These are phyloP conservation scores for Aspergillus hortae DNA, from an alignment of 2,329 filamentous ascomycete genomes.

Conservation along the genomic window DNA sequence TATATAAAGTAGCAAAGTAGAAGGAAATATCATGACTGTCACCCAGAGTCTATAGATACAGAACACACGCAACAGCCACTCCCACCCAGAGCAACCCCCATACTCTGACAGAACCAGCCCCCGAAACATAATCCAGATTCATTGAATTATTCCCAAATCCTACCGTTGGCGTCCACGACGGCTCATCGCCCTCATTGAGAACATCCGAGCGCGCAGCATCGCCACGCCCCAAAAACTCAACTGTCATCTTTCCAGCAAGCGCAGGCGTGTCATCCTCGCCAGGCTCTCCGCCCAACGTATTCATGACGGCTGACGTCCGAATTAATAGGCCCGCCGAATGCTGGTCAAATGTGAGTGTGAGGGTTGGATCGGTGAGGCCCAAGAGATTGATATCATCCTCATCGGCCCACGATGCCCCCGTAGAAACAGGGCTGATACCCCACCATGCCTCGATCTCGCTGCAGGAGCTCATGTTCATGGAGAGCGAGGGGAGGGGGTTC, in stretches of 20 bases:
- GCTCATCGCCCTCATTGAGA: neutral
- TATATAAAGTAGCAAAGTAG: no score
- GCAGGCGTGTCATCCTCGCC: neutral
- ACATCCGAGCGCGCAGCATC: conserved; percentile 8
- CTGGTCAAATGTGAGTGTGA: conserved; percentile 3
- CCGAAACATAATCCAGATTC: neutral
- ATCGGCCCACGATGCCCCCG: neutral
- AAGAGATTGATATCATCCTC: neutral
- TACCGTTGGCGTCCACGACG: conserved; percentile 4
- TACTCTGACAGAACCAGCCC: neutral
- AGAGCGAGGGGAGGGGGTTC: neutral
- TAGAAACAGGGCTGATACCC: neutral
- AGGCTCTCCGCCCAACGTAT: neutral
- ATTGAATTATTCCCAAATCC: conserved; percentile 9
- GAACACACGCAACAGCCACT: no score
- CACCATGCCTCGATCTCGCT: neutral
- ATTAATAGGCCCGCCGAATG: neutral
- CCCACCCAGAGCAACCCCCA: no score
- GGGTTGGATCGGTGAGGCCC: neutral
- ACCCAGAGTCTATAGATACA: no score
- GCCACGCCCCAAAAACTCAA: conserved; percentile 5
- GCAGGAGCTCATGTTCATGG: conserved; percentile 6
- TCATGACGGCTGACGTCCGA: neutral
- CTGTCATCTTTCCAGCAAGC: neutral
- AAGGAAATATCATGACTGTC: no score